These are phyloP conservation scores for Crithidia brevicula DNA, from an alignment of 208 protist species.

Conservation along the genomic window DNA sequence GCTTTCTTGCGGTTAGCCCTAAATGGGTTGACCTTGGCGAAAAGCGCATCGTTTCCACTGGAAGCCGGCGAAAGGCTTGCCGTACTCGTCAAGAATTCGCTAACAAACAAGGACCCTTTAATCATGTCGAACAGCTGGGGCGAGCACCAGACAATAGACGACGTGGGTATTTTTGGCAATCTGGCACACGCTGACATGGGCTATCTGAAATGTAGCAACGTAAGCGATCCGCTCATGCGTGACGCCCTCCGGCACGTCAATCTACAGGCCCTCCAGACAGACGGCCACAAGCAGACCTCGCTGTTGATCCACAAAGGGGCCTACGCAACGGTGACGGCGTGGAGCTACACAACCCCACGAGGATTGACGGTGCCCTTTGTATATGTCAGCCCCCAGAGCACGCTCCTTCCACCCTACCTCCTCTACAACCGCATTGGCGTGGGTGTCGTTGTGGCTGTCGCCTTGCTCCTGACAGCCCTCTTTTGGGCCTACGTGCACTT, in stretches of 20 bases:
- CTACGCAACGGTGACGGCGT: neutral
- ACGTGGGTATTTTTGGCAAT: neutral
- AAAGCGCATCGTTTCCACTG: neutral
- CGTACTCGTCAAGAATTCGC: neutral
- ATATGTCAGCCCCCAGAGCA: neutral
- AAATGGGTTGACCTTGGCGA: neutral
- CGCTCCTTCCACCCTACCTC: neutral
- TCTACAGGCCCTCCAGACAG: neutral
- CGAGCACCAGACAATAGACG: neutral
- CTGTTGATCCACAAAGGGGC: neutral
- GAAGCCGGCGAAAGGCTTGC: neutral
- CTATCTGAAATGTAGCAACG: conserved; percentile 15
- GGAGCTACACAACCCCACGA: neutral
- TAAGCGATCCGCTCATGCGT: conserved; percentile 29
- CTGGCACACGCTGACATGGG: neutral
- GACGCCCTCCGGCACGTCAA: conserved; percentile 22
- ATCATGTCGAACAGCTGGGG: conserved; percentile 21
- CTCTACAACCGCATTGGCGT: neutral
- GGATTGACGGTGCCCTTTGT: neutral
- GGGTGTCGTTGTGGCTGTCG: neutral
- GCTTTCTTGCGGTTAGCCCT: neutral
- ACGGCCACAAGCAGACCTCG: neutral
- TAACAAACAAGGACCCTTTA: neutral
- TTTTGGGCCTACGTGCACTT: neutral
- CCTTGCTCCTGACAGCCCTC: neutral